phyloP scores from a whole-genome alignment of 768 basidiomycete genomes.

The Macrolepiota albuminosa region DNA sequence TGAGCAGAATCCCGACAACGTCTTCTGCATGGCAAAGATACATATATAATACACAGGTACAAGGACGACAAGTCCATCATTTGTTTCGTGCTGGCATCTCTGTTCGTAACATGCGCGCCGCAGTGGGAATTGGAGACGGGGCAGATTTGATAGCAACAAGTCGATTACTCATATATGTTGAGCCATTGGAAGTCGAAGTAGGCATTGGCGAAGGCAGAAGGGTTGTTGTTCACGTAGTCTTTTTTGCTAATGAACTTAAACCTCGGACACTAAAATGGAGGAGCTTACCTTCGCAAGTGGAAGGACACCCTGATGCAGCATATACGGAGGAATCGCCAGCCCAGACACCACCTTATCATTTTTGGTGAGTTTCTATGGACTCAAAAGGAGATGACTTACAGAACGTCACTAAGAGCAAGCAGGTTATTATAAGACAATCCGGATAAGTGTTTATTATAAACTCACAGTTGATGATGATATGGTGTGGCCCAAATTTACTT shows the following conservation, averaged over 20 bases:
- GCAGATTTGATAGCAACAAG: too few species aligned
- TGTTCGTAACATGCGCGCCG: background rate
- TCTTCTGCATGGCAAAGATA: background rate
- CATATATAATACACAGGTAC: background rate
- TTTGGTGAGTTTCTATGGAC: background rate
- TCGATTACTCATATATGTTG: slow-evolving; percentile 29
- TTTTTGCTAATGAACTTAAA: background rate
- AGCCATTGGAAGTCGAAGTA: slow-evolving; percentile 69
- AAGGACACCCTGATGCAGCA: slow-evolving; percentile 45
- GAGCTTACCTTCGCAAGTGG: slow-evolving; percentile 45
- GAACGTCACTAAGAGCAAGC: slow-evolving; percentile 41
- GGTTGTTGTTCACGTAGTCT: slow-evolving; percentile 67
- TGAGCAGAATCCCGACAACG: background rate
- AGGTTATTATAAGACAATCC: background rate
- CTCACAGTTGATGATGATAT: slow-evolving; percentile 60
- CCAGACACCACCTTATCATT: slow-evolving; percentile 51
- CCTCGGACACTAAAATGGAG: background rate
- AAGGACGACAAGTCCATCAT: background rate
- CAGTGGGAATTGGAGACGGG: background rate
- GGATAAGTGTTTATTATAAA: background rate
- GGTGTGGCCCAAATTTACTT: slow-evolving; percentile 49
- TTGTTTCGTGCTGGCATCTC: background rate
- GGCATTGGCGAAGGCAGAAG: slow-evolving; percentile 58
- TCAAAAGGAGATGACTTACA: slow-evolving; percentile 35
- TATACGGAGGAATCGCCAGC: slow-evolving; percentile 41